Base-by-base conservation (phyloP, 2,329 filamentous ascomycete genomes). In the Cadophora luteo-olivacea region DNA sequence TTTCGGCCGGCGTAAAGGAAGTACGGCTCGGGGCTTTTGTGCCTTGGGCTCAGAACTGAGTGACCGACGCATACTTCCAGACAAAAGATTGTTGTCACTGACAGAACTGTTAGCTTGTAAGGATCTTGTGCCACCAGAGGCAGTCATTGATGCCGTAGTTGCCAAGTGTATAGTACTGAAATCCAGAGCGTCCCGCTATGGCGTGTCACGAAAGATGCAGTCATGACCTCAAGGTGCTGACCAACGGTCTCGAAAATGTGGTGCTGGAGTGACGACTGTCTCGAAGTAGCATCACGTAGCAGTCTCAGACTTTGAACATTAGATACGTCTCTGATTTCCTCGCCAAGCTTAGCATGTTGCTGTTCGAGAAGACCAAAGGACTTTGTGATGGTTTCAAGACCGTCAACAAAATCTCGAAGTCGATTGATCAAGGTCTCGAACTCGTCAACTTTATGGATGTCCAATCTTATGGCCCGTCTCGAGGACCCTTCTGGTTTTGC, bases 241-340 rank as follows among this genome's bases (percentile, higher is more conserved):
- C 69, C 71, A 0, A 73, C 70, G 7, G 70, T 66, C 52, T 75
- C 72, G 16, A 69, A 72, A 3, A 72, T 48, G 3, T 66, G 63
- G 11, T 58, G 66, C 14, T 60, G 22, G 3, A 33, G 61, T 6
- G 68, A 66, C 8, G 48, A 25, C 60, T 69, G 32, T 22, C 58
- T 68, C 14, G 65, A 72, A 22, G 68, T 65, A 14, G 66, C 66
- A 61, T 72, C 65, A 8, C 61, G 66, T 4, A 77, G 70, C 12
- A 76, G 54, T 24, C 66, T 61, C 7, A 75, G 67, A 41, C 72
- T 75, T 24, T 69, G 22, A 0, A 67, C 61, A 45, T 77, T 72
- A 1, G 72, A 74, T 16, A 75, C 72, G 1, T 64, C 68, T 1
- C 70, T 66, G 14, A 76, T 72, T 54, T 76, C 73, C 16, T 72